A percentile compares a stretch with the other conserved stretches of the same genome.
phyloP scores from a whole-genome alignment of 169 alveolate genomes.

The Babesia sp. region DNA sequence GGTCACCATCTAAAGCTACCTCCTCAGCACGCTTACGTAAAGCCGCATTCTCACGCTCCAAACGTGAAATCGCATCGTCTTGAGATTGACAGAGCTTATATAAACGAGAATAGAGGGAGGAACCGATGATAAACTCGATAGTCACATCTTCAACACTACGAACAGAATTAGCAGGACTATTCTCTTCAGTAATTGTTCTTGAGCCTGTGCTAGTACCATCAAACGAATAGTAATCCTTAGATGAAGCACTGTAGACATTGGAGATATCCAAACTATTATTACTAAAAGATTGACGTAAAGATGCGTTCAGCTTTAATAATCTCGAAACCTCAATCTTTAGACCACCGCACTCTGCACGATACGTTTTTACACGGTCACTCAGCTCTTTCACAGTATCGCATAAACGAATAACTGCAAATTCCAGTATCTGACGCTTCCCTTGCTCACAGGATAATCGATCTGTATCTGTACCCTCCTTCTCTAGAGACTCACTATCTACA shows the following conservation, averaged over 20 bases:
- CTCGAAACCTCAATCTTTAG: conserved; percentile 25
- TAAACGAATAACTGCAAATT: conserved; percentile 1
- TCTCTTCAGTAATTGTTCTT: not conserved
- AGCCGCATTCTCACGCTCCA: conserved; percentile 39
- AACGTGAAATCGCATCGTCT: conserved; percentile 40
- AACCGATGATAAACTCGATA: conserved; percentile 51
- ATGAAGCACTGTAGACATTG: not conserved
- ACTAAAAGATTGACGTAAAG: conserved; percentile 8
- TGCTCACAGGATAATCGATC: conserved; percentile 9
- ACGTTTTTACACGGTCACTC: not conserved
- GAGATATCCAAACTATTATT: not conserved
- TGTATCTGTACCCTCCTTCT: not conserved
- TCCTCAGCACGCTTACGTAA: conserved; percentile 7
- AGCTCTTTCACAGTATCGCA: conserved; percentile 1
- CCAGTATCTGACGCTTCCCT: not conserved
- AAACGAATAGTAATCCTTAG: not conserved
- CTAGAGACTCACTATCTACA: not conserved
- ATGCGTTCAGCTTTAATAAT: conserved; percentile 8
- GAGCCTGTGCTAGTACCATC: not conserved
- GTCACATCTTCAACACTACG: conserved; percentile 45
- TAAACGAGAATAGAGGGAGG: conserved; percentile 38
- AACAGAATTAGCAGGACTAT: not conserved
- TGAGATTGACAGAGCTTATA: conserved; percentile 2
- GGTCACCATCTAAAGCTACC: conserved; percentile 6
- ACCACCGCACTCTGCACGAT: not conserved